A percentile compares a stretch with the other conserved stretches of the same genome.
These are phyloP conservation scores for Leccinum ochraceum DNA, from an alignment of 768 basidiomycete genomes.

Conservation along the genomic window DNA sequence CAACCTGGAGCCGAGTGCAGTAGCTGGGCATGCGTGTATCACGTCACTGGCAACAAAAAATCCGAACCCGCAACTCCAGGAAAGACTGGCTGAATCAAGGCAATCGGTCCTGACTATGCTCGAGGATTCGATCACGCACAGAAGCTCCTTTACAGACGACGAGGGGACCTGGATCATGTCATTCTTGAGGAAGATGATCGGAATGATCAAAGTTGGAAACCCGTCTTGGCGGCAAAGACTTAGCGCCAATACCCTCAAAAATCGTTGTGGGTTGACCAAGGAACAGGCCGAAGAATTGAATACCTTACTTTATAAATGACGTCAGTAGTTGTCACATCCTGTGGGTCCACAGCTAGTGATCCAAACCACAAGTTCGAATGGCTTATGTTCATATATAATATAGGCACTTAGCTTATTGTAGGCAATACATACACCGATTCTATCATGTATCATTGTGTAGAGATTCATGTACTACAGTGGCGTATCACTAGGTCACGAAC, in stretches of 20 bases:
- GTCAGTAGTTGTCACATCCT: neutral
- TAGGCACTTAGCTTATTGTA: neutral
- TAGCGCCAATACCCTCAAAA: conserved; percentile 8
- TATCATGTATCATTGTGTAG: conserved; percentile 8
- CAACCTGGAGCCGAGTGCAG: conserved; percentile 8
- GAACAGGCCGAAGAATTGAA: neutral
- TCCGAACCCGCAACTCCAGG: neutral
- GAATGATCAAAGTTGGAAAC: conserved; percentile 10
- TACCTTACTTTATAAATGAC: conserved; percentile 3
- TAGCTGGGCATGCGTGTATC: conserved; percentile 33
- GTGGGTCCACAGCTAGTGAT: too few relatives aligned
- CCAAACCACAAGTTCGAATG: too few relatives aligned
- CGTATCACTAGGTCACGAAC: conserved; percentile 17
- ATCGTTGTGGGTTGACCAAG: conserved; percentile 16
- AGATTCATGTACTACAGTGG: conserved; percentile 10
- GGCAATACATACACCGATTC: neutral
- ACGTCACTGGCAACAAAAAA: conserved; percentile 19
- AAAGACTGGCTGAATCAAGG: conserved; percentile 17
- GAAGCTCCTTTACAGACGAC: conserved; percentile 15
- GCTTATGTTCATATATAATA: too few relatives aligned
- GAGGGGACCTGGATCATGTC: conserved; percentile 22
- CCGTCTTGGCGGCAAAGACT: conserved; percentile 9
- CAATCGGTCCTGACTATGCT: conserved; percentile 19
- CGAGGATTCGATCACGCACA: conserved; percentile 23
- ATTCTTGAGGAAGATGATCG: conserved; percentile 21